These are phyloP conservation scores for Dactylellina leptospora DNA, from an alignment of 2,329 filamentous ascomycete species.

Conservation along the genomic window DNA sequence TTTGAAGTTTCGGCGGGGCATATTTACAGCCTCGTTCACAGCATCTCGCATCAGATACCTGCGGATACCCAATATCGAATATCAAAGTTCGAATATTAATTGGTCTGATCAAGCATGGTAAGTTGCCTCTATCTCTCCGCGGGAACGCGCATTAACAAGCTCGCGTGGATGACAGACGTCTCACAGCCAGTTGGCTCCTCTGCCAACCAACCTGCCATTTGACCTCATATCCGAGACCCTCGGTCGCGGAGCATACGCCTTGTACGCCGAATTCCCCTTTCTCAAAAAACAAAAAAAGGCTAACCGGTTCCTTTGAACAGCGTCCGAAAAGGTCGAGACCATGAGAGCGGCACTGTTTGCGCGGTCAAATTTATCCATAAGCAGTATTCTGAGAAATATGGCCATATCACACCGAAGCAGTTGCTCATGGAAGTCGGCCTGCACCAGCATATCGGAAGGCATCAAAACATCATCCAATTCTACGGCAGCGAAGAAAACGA, in stretches of 20 bases:
- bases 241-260: constrained; percentile 95
- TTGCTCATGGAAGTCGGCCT: constrained; percentile 90
- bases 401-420: constrained; percentile 87
- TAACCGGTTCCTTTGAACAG: constrained; percentile 62
- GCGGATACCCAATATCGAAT: too few relatives aligned
- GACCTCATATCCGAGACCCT: constrained; percentile 96
- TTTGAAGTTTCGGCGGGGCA: too few relatives aligned
- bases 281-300: constrained; percentile 30
- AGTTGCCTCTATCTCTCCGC: not conserved
- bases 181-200: constrained; percentile 75
- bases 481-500: constrained; percentile 85
- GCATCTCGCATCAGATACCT: too few relatives aligned
- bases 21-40: not conserved
- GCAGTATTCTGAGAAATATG: constrained; percentile 87
- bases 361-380: constrained; percentile 99
- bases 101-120: constrained; percentile 15
- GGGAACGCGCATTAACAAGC: constrained; percentile 1
- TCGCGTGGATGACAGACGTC: constrained; percentile 26
- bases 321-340: constrained; percentile 80
- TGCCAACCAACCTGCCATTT: constrained; percentile 87
- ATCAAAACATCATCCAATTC: constrained; percentile 93
- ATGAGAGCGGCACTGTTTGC: constrained; percentile 71
- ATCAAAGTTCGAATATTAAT: too few relatives aligned
- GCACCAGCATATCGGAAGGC: constrained; percentile 85
- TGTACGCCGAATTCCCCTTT: constrained; percentile 67